Evolutionary conservation across 305 asterid species (phyloP).

Genomic region (Petunia hybrid): DNA sequence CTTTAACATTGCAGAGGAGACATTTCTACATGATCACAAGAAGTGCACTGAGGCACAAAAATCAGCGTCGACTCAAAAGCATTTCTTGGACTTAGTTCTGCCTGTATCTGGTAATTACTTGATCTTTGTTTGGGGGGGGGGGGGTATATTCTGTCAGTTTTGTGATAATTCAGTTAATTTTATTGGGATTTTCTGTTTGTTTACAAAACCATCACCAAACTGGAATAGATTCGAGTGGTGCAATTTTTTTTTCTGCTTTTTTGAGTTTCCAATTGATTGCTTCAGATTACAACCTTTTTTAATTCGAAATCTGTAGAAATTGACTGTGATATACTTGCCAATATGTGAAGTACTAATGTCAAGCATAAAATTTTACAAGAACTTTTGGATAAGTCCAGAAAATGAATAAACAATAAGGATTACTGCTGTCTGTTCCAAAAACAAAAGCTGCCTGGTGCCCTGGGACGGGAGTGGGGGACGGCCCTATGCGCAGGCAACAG

Average conservation of each 20-base stretch:
- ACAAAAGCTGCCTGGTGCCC: no score
- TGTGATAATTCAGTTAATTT: no score
- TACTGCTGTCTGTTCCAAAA: no score
- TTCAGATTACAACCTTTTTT: neutral
- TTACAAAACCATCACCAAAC: no score
- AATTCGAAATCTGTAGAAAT: neutral
- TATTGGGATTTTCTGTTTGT: neutral
- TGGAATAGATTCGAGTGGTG: neutral
- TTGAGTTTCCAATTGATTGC: neutral
- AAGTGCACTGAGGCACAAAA: conserved; percentile 68
- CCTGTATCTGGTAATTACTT: conserved; percentile 64
- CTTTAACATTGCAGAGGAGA: conserved; percentile 43
- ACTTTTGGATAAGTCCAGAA: neutral
- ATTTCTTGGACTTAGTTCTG: conserved; percentile 62
- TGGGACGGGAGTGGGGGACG: no score
- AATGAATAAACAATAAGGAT: neutral
- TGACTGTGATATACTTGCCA: neutral
- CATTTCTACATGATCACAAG: conserved; percentile 70
- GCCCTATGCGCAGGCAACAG: no score
- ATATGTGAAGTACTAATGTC: neutral
- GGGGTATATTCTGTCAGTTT: neutral
- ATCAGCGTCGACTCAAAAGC: conserved; percentile 32
- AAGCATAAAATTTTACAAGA: neutral
- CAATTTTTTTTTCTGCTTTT: neutral
- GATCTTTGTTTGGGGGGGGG: neutral